These are phyloP conservation scores for Bertia moriformis DNA, from an alignment of 2,329 filamentous ascomycete genomes.

Conservation along the genomic window DNA sequence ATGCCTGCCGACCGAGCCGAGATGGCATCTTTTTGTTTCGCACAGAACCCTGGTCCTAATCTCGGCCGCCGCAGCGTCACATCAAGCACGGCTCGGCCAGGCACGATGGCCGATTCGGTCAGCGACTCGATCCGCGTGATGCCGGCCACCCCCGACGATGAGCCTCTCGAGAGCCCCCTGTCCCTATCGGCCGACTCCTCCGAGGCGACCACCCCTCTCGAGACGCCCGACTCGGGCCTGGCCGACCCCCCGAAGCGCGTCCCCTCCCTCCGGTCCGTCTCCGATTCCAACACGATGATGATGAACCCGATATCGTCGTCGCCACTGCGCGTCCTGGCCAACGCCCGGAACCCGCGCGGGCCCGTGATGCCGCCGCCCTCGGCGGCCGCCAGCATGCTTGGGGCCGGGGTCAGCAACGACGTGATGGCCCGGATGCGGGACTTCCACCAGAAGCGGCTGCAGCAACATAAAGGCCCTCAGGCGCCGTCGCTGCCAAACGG, in stretches of 20 bases:
- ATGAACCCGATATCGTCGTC: conserved; percentile 59
- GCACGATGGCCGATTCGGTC: no score
- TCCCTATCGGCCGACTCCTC: conserved; percentile 21
- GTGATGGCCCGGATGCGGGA: not conserved
- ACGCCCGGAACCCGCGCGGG: conserved; percentile 37
- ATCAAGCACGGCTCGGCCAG: no score
- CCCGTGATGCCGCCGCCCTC: conserved; percentile 22
- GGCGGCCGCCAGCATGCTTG: conserved; percentile 20
- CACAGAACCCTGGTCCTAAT: no score
- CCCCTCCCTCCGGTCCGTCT: conserved; percentile 42
- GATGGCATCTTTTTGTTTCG: no score
- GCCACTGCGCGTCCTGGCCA: conserved; percentile 62
- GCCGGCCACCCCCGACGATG: conserved; percentile 22
- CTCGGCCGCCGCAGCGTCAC: no score
- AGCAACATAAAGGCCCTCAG: not conserved
- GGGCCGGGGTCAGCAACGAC: conserved; percentile 12
- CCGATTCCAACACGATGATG: conserved; percentile 36
- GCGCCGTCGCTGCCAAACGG: no score
- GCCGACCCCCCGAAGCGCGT: conserved; percentile 33
- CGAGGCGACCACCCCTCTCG: conserved; percentile 30
- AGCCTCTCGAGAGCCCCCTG: not conserved
- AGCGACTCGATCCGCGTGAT: no score
- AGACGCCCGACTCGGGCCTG: conserved; percentile 16
- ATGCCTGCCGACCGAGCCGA: no score
- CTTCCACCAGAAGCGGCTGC: not conserved